These are phyloP conservation scores for Pholiota microspora DNA, from an alignment of 768 basidiomycete genomes.

Conservation along the genomic window DNA sequence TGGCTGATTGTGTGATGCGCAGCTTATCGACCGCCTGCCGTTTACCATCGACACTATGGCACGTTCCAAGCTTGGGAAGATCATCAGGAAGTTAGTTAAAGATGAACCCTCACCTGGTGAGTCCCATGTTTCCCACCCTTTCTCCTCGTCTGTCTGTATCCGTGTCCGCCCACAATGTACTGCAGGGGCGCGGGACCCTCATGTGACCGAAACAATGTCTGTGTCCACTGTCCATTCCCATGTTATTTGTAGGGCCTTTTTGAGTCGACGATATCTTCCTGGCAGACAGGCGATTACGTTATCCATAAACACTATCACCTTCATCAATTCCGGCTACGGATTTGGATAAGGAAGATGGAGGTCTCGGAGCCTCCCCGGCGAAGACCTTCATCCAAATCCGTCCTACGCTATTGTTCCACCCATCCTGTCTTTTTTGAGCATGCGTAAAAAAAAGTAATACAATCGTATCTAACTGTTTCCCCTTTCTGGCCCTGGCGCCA, in stretches of 20 bases:
- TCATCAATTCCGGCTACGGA: constrained; percentile 1
- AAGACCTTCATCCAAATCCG: constrained; percentile 3
- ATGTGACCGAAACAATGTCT: constrained; percentile 16
- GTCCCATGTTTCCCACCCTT: constrained; percentile 28
- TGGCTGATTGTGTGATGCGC: constrained; percentile 7
- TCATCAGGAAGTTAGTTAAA: constrained; percentile 74
- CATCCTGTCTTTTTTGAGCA: constrained; percentile 24
- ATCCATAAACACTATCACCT: constrained; percentile 3
- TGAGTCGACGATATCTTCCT: not conserved
- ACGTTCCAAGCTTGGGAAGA: constrained; percentile 74
- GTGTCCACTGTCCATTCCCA: not conserved
- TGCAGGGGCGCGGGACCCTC: constrained; percentile 11
- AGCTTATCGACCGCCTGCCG: constrained; percentile 86
- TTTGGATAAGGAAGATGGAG: not conserved
- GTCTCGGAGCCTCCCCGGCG: not conserved
- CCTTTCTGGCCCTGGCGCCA: constrained; percentile 25
- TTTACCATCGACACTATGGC: constrained; percentile 67
- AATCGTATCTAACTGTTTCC: constrained; percentile 66
- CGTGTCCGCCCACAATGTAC: constrained; percentile 1
- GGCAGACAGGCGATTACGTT: constrained; percentile 6
- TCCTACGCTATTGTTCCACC: not conserved
- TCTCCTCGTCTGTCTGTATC: not conserved
- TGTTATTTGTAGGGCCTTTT: constrained; percentile 14
- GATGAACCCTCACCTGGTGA: constrained; percentile 80
- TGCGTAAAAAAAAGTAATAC: constrained; percentile 39